A percentile compares a stretch with the other conserved stretches of the same genome.
Evolutionary conservation across 345 rosid species (phyloP).

Genomic region (Sisymbrium altissimum): DNA sequence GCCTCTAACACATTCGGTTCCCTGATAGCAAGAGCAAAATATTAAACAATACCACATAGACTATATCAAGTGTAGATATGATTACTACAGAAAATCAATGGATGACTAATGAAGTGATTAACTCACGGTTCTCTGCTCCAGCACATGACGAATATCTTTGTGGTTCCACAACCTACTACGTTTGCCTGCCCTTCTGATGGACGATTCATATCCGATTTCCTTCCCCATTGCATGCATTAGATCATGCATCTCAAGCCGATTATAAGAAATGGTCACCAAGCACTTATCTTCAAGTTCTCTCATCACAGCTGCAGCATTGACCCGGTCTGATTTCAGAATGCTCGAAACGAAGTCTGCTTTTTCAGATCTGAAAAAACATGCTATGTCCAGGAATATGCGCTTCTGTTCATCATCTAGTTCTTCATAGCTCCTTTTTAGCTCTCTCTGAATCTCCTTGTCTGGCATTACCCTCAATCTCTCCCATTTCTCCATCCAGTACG

Average conservation of each 20-base stretch:
- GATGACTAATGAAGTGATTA: neutral
- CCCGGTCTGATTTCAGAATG: conserved; percentile 16
- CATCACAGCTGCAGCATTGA: conserved; percentile 8
- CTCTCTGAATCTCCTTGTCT: conserved; percentile 19
- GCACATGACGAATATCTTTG: conserved; percentile 21
- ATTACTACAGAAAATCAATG: neutral
- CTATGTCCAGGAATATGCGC: conserved; percentile 40
- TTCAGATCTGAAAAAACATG: conserved; percentile 33
- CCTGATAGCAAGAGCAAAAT: conserved; percentile 12
- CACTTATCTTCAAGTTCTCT: conserved; percentile 32
- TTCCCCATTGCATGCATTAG: conserved; percentile 32
- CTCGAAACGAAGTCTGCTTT: neutral
- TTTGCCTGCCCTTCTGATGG: conserved; percentile 7
- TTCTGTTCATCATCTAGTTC: conserved; percentile 20
- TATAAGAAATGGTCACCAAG: conserved; percentile 1
- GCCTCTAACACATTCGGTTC: conserved; percentile 32
- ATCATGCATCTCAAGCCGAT: conserved; percentile 38
- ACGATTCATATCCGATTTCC: conserved; percentile 22
- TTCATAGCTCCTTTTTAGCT: conserved; percentile 30
- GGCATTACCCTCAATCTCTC: conserved; percentile 11
- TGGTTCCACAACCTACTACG: conserved; percentile 34
- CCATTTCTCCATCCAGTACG: conserved; percentile 26
- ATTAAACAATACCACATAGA: neutral
- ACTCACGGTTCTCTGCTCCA: neutral
- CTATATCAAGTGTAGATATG: neutral